Conservation (phyloP, 371 early-diverging fungal genomes). For the Coemansia sp. region DNA sequence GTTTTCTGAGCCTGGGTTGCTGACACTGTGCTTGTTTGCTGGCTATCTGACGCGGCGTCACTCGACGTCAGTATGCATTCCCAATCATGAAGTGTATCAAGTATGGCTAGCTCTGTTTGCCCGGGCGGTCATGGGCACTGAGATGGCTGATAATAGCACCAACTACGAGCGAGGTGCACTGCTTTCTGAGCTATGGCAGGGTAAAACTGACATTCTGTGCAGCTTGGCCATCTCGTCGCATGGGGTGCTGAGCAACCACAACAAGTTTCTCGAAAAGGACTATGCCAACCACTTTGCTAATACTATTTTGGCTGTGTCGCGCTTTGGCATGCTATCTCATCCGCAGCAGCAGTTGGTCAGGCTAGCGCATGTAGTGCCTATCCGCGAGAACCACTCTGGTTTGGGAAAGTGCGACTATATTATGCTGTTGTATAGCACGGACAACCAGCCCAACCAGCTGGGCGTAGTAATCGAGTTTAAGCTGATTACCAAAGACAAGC, state of each 20-base stretch:
- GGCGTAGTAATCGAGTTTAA: conserved; percentile 35
- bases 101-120: conserved; percentile 32
- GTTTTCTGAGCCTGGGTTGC: conserved; percentile 15
- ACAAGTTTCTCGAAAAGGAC: conserved; percentile 22
- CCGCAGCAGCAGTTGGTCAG: conserved; percentile 12
- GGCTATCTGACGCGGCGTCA: conserved; percentile 27
- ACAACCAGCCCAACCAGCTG: conserved; percentile 30
- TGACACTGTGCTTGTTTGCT: conserved; percentile 29
- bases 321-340: conserved; percentile 32
- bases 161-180: conserved; percentile 13
- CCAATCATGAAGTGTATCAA: conserved; percentile 25
- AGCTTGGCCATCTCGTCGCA: conserved; percentile 18
- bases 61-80: conserved; percentile 19
- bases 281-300: conserved; percentile 42
- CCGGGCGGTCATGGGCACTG: conserved; percentile 26
- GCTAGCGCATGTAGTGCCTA: conserved; percentile 17
- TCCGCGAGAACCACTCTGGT: conserved; percentile 23
- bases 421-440: conserved; percentile 23
- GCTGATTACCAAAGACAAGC: conserved; percentile 11
- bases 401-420: conserved; percentile 27
- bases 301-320: conserved; percentile 26
- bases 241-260: conserved; percentile 34
- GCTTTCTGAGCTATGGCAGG: conserved; percentile 17
- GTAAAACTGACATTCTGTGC: conserved; percentile 14
- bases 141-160: conserved; percentile 19